phyloP scores from a whole-genome alignment of 768 basidiomycete genomes.

The Termitomyces titanicus region DNA sequence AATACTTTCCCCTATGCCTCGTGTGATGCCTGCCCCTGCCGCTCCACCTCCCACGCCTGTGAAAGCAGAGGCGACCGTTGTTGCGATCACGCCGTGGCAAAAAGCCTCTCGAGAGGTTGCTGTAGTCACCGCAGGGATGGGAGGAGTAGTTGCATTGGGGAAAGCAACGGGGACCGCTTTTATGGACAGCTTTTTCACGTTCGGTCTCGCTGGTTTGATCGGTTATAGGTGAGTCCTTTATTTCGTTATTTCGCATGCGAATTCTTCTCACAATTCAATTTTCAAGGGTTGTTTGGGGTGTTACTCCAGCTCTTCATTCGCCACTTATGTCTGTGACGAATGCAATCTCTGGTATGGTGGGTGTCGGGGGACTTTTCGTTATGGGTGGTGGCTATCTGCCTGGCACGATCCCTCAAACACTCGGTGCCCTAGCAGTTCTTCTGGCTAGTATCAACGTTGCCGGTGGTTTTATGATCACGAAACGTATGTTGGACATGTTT shows the following conservation, averaged over 20 bases:
- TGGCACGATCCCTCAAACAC: conserved; percentile 71
- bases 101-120: conserved; percentile 75
- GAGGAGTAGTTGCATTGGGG: conserved; percentile 65
- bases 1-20: conserved; percentile 63
- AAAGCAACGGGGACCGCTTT: conserved; percentile 78
- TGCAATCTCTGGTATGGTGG: conserved; percentile 70
- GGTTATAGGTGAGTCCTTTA: conserved; percentile 49
- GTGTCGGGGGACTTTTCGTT: conserved; percentile 73
- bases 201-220: conserved; percentile 81
- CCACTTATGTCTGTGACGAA: conserved; percentile 92
- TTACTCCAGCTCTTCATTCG: conserved; percentile 83
- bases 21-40: conserved; percentile 60
- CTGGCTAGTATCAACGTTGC: conserved; percentile 86
- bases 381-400: conserved; percentile 90
- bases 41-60: conserved; percentile 46
- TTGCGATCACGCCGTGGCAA: conserved; percentile 83
- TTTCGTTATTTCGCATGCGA: background rate
- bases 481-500: conserved; percentile 93
- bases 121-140: conserved; percentile 73
- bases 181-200: conserved; percentile 88
- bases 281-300: conserved; percentile 80
- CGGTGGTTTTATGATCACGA: conserved; percentile 86
- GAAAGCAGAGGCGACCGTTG: conserved; percentile 41
- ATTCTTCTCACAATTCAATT: background rate
- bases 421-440: conserved; percentile 83